Evolutionary conservation across 192 early-diverging fungal species (phyloP).

Genomic region (Backusella australiensis): DNA sequence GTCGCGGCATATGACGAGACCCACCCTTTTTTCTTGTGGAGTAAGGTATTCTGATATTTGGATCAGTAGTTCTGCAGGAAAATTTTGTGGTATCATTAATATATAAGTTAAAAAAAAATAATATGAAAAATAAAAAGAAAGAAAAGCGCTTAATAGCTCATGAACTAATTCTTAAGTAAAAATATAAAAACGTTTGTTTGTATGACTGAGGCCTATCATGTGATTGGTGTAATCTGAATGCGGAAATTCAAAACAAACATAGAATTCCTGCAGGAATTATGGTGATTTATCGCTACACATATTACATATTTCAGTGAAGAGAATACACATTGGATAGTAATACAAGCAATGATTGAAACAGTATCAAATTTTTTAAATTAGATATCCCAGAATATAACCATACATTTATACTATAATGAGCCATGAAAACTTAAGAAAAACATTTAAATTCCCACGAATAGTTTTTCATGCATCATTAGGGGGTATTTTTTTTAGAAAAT

Average conservation of each 20-base stretch:
- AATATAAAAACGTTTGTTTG: not conserved
- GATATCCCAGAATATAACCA: not conserved
- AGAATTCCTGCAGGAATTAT: not conserved
- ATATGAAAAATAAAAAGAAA: not conserved
- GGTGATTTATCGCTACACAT: not conserved
- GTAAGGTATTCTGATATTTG: conserved; percentile 1
- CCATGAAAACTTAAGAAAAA: not conserved
- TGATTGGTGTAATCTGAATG: not conserved
- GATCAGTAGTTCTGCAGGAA: not conserved
- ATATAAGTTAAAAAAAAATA: not conserved
- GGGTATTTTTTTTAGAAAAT: not conserved
- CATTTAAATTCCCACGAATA: not conserved
- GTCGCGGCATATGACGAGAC: not conserved
- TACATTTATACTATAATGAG: not conserved
- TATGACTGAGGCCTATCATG: not conserved
- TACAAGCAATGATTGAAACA: not conserved
- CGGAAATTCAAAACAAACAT: not conserved
- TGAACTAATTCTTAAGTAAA: not conserved
- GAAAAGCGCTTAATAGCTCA: not conserved
- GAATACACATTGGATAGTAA: not conserved
- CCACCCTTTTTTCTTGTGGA: not conserved
- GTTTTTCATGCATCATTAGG: not conserved
- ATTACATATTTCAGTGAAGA: not conserved
- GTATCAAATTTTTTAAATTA: not conserved
- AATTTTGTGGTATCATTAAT: not conserved